Evolutionary conservation across 208 protist species (phyloP).

Genomic region (Novymonas esmeraldas): DNA sequence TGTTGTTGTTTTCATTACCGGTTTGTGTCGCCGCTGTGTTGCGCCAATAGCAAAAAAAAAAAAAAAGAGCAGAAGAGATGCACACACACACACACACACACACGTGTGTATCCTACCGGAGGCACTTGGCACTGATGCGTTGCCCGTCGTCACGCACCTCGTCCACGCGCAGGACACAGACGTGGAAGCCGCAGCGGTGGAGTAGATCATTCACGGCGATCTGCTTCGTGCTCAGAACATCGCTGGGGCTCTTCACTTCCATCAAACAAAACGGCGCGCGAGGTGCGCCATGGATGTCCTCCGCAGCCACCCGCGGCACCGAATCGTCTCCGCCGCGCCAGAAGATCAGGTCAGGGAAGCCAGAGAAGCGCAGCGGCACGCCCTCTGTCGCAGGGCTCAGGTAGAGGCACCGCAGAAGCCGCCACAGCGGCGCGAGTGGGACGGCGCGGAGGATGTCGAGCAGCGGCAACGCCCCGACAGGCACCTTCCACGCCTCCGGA

Average conservation of each 20-base stretch:
- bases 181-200: slow-evolving; percentile 69
- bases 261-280: slow-evolving; percentile 52
- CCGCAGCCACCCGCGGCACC: background rate
- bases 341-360: slow-evolving; percentile 82
- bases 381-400: slow-evolving; percentile 54
- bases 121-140: slow-evolving; percentile 22
- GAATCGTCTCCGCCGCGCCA: slow-evolving; percentile 34
- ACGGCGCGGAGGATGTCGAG: slow-evolving; percentile 56
- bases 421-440: slow-evolving; percentile 48
- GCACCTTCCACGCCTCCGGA: slow-evolving; percentile 37
- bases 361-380: slow-evolving; percentile 55
- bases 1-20: background rate
- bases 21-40: too few species aligned
- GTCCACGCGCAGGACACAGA: slow-evolving; percentile 91
- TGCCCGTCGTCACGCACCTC: slow-evolving; percentile 53
- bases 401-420: slow-evolving; percentile 63
- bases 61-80: background rate
- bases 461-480: slow-evolving; percentile 57
- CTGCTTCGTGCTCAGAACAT: slow-evolving; percentile 73
- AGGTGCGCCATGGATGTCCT: background rate
- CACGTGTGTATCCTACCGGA: slow-evolving; percentile 5
- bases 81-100: background rate
- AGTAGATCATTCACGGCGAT: slow-evolving; percentile 70
- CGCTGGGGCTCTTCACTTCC: slow-evolving; percentile 82
- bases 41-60: too few species aligned